Evolutionary conservation across 139 green algal genomes (phyloP).

Genomic region (Coelastrella sp.): DNA sequence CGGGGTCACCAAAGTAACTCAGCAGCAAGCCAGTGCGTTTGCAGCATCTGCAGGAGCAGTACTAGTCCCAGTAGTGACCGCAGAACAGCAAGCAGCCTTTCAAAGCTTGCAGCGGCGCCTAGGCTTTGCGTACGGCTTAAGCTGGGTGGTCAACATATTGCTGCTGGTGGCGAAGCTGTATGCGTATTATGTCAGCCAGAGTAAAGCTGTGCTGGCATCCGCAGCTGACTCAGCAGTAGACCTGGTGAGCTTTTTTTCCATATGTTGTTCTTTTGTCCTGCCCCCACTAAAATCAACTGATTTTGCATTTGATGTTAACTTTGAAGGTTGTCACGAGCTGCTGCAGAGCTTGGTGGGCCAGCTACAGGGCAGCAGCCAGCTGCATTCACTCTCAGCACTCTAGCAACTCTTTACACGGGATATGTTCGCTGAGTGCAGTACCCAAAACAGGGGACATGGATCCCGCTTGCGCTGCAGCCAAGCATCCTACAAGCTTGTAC

Average conservation of each 20-base stretch:
- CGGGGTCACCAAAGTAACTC: neutral
- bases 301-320: too few species aligned
- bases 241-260: conserved; percentile 50
- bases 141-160: conserved; percentile 64
- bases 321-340: too few species aligned
- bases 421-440: too few species aligned
- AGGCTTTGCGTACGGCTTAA: conserved; percentile 25
- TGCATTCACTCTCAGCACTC: too few species aligned
- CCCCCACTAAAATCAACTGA: too few species aligned
- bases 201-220: conserved; percentile 75
- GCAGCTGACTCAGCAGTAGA: conserved; percentile 80
- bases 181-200: conserved; percentile 59
- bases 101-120: conserved; percentile 23
- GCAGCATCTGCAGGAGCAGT: conserved; percentile 12
- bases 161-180: conserved; percentile 70
- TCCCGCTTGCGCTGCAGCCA: too few species aligned
- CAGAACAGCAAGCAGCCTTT: neutral
- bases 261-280: too few species aligned
- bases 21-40: neutral
- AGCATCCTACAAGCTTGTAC: too few species aligned
- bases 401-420: too few species aligned
- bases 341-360: too few species aligned
- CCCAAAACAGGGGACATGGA: too few species aligned
- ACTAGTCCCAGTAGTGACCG: neutral
- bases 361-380: too few species aligned